Conservation (phyloP, 768 basidiomycete species). For the Pilatotrama ljubarskyi region DNA sequence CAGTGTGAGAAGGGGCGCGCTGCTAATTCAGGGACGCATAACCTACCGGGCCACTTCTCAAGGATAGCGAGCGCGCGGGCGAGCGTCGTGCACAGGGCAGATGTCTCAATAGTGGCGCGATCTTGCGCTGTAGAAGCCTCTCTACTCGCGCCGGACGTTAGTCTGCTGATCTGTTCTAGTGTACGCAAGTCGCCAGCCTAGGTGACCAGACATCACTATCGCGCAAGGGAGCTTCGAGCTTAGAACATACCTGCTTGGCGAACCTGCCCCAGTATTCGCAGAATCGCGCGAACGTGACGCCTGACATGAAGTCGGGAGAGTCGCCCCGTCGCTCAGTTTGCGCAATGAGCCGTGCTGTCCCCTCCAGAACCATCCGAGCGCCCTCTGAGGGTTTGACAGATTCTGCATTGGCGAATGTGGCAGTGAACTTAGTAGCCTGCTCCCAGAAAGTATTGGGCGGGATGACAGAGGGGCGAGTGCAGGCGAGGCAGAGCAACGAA, state of each 20-base stretch:
- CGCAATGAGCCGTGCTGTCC: conserved; percentile 46
- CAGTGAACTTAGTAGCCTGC: conserved; percentile 55
- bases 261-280: conserved; percentile 75
- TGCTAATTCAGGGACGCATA: neutral
- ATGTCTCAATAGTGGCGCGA: conserved; percentile 31
- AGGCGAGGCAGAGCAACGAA: conserved; percentile 48
- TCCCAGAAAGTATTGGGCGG: conserved; percentile 68
- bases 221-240: neutral
- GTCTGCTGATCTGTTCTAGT: conserved; percentile 43
- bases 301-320: conserved; percentile 43
- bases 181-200: conserved; percentile 28
- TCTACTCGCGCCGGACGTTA: neutral
- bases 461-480: conserved; percentile 46
- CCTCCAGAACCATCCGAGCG: conserved; percentile 40
- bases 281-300: conserved; percentile 56
- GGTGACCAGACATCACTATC: conserved; percentile 31
- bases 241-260: conserved; percentile 55
- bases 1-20: neutral
- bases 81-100: conserved; percentile 42
- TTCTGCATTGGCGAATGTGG: conserved; percentile 34
- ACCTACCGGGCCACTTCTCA: conserved; percentile 34
- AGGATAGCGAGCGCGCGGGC: conserved; percentile 45
- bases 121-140: conserved; percentile 32
- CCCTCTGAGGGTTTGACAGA: conserved; percentile 32
- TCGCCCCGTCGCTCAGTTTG: conserved; percentile 40